Conservation (phyloP, 306 rosid genomes). For the Rosa chinensis region DNA sequence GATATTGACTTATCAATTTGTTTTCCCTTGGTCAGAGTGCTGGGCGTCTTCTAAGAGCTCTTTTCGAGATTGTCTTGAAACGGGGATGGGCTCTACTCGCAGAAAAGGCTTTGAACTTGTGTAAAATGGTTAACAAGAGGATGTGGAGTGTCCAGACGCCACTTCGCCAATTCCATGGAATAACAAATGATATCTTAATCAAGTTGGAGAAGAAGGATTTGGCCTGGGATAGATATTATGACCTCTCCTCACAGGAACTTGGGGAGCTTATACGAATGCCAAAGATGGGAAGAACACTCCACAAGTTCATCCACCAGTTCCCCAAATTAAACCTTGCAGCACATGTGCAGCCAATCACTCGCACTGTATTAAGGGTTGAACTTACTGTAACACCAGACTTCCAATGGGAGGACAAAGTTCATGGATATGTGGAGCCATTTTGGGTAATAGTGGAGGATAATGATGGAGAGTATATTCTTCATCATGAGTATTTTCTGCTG, state of each 20-base stretch:
- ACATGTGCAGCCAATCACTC: constrained; percentile 95
- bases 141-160: constrained; percentile 98
- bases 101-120: constrained; percentile 87
- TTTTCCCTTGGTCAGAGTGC: constrained; percentile 63
- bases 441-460: constrained; percentile 98
- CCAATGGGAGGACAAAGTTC: constrained; percentile 93
- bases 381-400: constrained; percentile 90
- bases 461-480: constrained; percentile 87
- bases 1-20: not conserved
- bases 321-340: constrained; percentile 93
- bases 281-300: constrained; percentile 86
- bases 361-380: constrained; percentile 89
- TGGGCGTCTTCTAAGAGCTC: constrained; percentile 92
- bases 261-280: constrained; percentile 90
- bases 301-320: constrained; percentile 85
- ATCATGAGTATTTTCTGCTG: constrained; percentile 82
- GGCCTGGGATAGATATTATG: constrained; percentile 97
- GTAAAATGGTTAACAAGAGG: constrained; percentile 90
- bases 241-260: constrained; percentile 88
- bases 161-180: constrained; percentile 87
- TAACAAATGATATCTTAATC: constrained; percentile 61
- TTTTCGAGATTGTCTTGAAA: constrained; percentile 91
- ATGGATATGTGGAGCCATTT: constrained; percentile 95
- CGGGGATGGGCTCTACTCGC: constrained; percentile 96
- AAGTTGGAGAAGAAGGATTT: constrained; percentile 95